A percentile compares a stretch with the other conserved stretches of the same genome.
Conservation (phyloP, 129 eudicot species). For the Daucus carota region DH1_v3.0 NC_030386.2:35879001-35879500, state of each 20-base stretch:
- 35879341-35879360: conserved; percentile 87
- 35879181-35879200: conserved; percentile 96
- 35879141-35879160: conserved; percentile 89
- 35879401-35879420: conserved; percentile 95
- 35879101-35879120: conserved; percentile 85
- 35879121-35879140: conserved; percentile 94
- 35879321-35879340: conserved; percentile 93
- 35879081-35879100: conserved; percentile 80
- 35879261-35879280: conserved; percentile 98
- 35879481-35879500: conserved; percentile 70
- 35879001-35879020: not conserved
- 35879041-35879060: conserved; percentile 87
- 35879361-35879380: conserved; percentile 76
- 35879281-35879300: conserved; percentile 99
- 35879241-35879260: conserved; percentile 92
- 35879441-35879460: conserved; percentile 76
- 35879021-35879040: conserved; percentile 33
- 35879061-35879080: conserved; percentile 66
- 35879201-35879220: conserved; percentile 91
- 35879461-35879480: conserved; percentile 96
- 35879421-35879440: conserved; percentile 89
- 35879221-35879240: conserved; percentile 74
- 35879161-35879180: conserved; percentile 82
- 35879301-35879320: conserved; percentile 91
- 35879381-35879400: conserved; percentile 99